Base-by-base conservation (phyloP, 2,329 filamentous ascomycete genomes). In the Drechslerella stenobrocha region DNA sequence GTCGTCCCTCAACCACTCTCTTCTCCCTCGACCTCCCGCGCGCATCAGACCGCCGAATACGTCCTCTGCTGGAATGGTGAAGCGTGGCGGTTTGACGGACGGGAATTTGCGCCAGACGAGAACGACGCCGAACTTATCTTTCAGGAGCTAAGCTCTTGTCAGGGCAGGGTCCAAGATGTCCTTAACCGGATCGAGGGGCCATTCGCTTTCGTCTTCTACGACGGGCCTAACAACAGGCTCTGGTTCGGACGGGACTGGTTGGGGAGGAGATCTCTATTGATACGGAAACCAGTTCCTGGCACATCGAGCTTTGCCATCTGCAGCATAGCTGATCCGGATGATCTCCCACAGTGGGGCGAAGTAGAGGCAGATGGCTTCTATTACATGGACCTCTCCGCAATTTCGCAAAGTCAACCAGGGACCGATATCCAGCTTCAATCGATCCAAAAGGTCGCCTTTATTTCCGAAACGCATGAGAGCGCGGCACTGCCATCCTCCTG, bases 41-140 rank as follows among this genome's bases (percentile, higher is more conserved):
- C 72, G 0, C 81, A 81, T 22, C 42, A 60, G 13, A 28, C 55
- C 26, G 48, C 53, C 24, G 61, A 60, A 23, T 67, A 60, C 52
- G 45, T 67, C n/a, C 80, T 98, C 1, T 96, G 92, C 80, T 98
- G 93, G 93, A 98, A 98, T 74, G 93, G 93, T 42, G 93, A 98
- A 75, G 92, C 90, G 0, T 98, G 93, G 93, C 86, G 82, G 60
- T 81, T 95, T 50, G 77, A 77, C 6, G 81, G 80, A 30, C 72
- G 81, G 7, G 73, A 76, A 0, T 79, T 96, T n/a, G 63, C 74
- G 37, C 34, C 50, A 3, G 66, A 73, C 32, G 88, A 85, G 60
- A 96, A 96, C 74, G 93, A 98, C 76, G 88, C 88, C 2, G 81
- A 87, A 73, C 77, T 79, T 4, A 79, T 97, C 15, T 85, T 92